Conservation (phyloP, 2,329 filamentous ascomycete genomes). For the Penicillium sclerotigenum region DNA sequence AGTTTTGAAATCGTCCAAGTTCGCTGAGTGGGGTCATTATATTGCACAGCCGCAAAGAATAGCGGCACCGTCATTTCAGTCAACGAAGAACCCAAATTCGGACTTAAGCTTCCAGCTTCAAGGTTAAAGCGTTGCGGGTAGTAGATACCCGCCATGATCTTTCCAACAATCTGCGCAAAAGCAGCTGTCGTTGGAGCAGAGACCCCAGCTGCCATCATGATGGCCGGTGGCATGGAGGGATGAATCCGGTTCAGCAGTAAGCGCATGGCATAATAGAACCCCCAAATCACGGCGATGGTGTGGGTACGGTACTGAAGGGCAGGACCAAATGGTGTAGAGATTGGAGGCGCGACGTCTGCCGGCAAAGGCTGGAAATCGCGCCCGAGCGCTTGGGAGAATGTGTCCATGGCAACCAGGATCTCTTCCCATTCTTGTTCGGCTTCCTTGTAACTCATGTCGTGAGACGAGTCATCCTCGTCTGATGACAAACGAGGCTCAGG, state of each 20-base stretch:
- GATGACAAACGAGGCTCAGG: conserved; percentile 9
- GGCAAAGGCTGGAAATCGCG: conserved; percentile 73
- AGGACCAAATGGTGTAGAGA: conserved; percentile 73
- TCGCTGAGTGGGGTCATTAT: conserved; percentile 67
- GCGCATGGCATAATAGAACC: conserved; percentile 78
- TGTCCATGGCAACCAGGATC: conserved; percentile 42
- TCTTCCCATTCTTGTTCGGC: conserved; percentile 73
- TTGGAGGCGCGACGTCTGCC: conserved; percentile 61
- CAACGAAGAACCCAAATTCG: conserved; percentile 73
- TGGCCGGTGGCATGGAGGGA: conserved; percentile 85
- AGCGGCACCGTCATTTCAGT: conserved; percentile 78
- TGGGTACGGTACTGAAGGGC: conserved; percentile 80
- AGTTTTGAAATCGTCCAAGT: conserved; percentile 73
- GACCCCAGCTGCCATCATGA: conserved; percentile 80
- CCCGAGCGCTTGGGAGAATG: conserved; percentile 59
- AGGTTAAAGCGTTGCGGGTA: conserved; percentile 41
- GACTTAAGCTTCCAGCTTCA: conserved; percentile 59
- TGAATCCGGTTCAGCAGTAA: conserved; percentile 81
- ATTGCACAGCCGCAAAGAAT: conserved; percentile 85
- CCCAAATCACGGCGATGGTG: conserved; percentile 83
- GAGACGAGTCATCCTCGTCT: conserved; percentile 53
- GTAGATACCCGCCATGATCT: conserved; percentile 70
- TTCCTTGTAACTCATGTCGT: conserved; percentile 63
- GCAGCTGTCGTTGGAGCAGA: conserved; percentile 68
- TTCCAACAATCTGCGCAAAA: conserved; percentile 72